Percentiles rank a stretch among this genome's conserved stretches.
Conservation (phyloP, 202 grass and related monocot genomes). For the Alloteropsis angusta region DNA sequence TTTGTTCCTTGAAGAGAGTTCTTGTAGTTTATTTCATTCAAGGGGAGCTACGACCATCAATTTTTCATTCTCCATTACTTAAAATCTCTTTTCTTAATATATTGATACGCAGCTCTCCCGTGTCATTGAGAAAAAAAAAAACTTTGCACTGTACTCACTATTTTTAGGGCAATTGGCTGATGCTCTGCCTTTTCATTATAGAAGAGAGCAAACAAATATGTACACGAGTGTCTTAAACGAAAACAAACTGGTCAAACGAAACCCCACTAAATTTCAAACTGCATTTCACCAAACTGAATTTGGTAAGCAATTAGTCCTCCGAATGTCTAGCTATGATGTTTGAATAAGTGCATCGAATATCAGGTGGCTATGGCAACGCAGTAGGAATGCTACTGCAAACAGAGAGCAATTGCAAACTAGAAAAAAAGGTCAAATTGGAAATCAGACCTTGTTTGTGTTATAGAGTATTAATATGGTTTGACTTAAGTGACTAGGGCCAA, state of each 20-base stretch:
- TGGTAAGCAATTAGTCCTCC: background rate
- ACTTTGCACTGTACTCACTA: no score
- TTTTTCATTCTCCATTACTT: background rate
- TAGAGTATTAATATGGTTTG: background rate
- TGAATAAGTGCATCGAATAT: background rate
- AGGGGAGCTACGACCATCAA: background rate
- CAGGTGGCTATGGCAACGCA: background rate
- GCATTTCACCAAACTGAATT: background rate
- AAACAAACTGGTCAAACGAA: no score
- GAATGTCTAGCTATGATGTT: background rate
- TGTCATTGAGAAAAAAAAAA: no score
- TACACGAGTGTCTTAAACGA: no score
- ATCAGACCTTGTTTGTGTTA: background rate
- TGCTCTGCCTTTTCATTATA: no score
- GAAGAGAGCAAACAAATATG: no score
- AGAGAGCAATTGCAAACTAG: background rate
- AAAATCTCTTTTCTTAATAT: no score
- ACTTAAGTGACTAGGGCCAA: background rate
- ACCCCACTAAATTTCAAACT: background rate
- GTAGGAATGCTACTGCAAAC: background rate
- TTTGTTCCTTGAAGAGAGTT: background rate
- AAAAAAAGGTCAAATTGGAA: background rate
- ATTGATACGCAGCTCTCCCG: no score
- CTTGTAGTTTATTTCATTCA: background rate
- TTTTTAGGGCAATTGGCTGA: no score